Base-by-base conservation (phyloP, 2,329 filamentous ascomycete genomes). In the Pseudogymnoascus sp. region DNA sequence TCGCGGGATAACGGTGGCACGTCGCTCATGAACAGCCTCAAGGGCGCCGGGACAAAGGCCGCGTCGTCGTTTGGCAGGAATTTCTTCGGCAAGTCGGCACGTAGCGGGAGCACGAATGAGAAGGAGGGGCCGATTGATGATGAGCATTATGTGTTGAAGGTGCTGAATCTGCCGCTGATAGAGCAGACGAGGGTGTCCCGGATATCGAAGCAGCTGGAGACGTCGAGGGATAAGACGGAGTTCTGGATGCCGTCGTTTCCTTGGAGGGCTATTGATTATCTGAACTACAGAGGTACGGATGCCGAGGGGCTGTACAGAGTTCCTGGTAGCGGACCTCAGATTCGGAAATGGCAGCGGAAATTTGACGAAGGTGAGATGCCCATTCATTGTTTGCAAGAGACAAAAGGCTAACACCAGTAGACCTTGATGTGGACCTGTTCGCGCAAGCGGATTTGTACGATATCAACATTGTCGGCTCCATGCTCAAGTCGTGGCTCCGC, bases 161-260 rank as follows among this genome's bases (percentile, higher is more conserved):
- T 96, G 47, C 91, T 97, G 74, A 96, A 95, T 71, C 80, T 90
- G 60, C 91, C 92, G 1, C 79, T 97, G 31, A 82, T 96, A 26
- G 89, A 96, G 74, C 93, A 97, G 76, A 93, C 93, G 6, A 86
- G 93, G n/a, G 80, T 87, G 67, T 97, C 93, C 0, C 85, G 93
- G 67, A 97, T 97, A 73, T 96, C 92, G 7, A 96, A 93, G 76
- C 86, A 89, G 31, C 79, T 97, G 47, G 91, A 96, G 72, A 86
- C 90, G 65, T 96, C 93, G 9, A 85, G 88, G 66, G 93, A 97
- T 73, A 97, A 97, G 80, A 97, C 93, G 0, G 93, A 97, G 72
- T 97, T 96, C 73, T 97, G 93, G 93, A 96, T 97, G 93, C 93
- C 93, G 11, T 90, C 92, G 6, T 87, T 97, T 64, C 93, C 93